Evolutionary conservation across 441 rosid genomes (phyloP).

Genomic region (Eruca vesicaria): DNA sequence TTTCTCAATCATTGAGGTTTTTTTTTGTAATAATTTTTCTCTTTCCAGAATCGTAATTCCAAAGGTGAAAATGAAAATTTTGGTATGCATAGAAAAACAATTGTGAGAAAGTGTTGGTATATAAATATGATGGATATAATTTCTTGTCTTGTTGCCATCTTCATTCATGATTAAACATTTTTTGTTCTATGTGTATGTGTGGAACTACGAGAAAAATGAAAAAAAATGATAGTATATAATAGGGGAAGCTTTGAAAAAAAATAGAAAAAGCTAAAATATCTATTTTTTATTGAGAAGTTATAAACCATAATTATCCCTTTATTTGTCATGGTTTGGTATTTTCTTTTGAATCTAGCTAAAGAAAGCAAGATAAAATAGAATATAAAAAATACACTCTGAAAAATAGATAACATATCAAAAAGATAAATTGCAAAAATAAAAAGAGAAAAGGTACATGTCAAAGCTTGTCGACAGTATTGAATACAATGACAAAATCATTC

Average conservation of each 20-base stretch:
- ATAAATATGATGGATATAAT: not conserved
- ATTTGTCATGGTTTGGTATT: not conserved
- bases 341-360: not conserved
- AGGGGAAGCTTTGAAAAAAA: not conserved
- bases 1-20: not conserved
- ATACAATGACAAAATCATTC: too few relatives aligned
- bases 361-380: not conserved
- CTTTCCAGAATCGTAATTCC: too few relatives aligned
- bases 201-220: too few relatives aligned
- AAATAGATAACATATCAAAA: not conserved
- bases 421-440: not conserved
- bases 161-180: too few relatives aligned
- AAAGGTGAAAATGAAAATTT: not conserved
- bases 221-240: slow-evolving; percentile 9
- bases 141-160: too few relatives aligned
- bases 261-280: not conserved
- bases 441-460: not conserved
- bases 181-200: too few relatives aligned
- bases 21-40: too few relatives aligned
- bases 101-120: not conserved
- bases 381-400: not conserved
- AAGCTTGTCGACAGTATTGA: too few relatives aligned
- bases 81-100: not conserved
- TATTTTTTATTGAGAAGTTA: not conserved
- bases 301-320: not conserved